phyloP scores from a whole-genome alignment of 2,329 filamentous ascomycete species.

The Cordyceps pruinosa region DNA sequence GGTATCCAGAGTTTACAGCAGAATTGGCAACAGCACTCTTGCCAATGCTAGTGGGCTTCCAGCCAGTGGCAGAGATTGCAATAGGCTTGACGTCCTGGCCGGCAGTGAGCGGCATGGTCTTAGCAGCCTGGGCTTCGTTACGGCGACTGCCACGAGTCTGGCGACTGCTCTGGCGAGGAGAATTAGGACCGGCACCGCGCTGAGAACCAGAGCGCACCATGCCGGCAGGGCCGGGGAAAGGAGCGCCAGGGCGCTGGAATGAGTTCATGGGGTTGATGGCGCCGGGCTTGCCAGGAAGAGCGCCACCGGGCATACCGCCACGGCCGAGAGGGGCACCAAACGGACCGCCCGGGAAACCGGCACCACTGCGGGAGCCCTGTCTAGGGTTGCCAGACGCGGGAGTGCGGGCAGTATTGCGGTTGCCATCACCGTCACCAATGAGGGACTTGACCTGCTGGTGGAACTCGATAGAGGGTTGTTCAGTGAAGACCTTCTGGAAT shows the following conservation, averaged over 20 bases:
- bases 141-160: slow-evolving; percentile 59
- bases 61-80: slow-evolving; percentile 63
- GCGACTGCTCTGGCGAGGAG: slow-evolving; percentile 62
- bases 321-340: slow-evolving; percentile 50
- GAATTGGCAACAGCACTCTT: slow-evolving; percentile 32
- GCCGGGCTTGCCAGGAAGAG: slow-evolving; percentile 49
- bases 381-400: slow-evolving; percentile 48
- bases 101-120: slow-evolving; percentile 86
- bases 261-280: slow-evolving; percentile 35
- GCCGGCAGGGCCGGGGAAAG: slow-evolving; percentile 53
- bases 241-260: slow-evolving; percentile 42
- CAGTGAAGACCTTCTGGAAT: slow-evolving; percentile 92
- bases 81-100: slow-evolving; percentile 78
- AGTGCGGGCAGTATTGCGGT: slow-evolving; percentile 52
- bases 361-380: slow-evolving; percentile 45
- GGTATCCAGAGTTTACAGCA: slow-evolving; percentile 45
- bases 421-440: slow-evolving; percentile 69
- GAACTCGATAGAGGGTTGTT: slow-evolving; percentile 93
- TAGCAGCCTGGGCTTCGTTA: slow-evolving; percentile 65
- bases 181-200: slow-evolving; percentile 56
- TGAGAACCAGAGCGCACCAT: slow-evolving; percentile 62
- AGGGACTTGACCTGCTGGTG: slow-evolving; percentile 79
- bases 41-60: slow-evolving; percentile 76
- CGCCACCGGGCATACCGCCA: slow-evolving; percentile 62
- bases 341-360: slow-evolving; percentile 59